These are phyloP conservation scores for Candida berthetii DNA, from an alignment of 805 yeast genomes.

Conservation along the genomic window DNA sequence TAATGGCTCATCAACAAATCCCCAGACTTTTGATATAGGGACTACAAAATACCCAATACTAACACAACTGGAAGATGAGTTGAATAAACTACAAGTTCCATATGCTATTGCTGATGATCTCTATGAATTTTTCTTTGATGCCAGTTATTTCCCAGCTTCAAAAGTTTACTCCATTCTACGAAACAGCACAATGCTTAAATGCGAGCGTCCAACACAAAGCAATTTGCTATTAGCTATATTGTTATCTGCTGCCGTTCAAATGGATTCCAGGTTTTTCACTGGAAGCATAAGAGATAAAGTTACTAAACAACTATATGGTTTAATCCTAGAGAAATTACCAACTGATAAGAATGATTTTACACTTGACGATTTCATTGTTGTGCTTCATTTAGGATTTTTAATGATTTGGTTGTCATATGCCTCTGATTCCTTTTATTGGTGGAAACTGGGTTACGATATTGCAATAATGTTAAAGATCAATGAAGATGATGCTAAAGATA, in stretches of 20 bases:
- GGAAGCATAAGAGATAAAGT: slow-evolving; percentile 15
- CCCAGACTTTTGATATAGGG: slow-evolving; percentile 2
- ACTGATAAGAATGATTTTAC: slow-evolving; percentile 2
- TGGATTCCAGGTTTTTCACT: slow-evolving; percentile 15
- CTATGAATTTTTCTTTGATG: slow-evolving; percentile 14
- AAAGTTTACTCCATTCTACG: slow-evolving; percentile 17
- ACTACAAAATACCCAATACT: slow-evolving; percentile 9
- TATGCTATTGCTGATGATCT: slow-evolving; percentile 17
- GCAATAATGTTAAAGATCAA: slow-evolving; percentile 4
- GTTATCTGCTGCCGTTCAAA: slow-evolving; percentile 13
- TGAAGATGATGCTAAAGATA: slow-evolving; percentile 1
- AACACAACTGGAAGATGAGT: slow-evolving; percentile 4
- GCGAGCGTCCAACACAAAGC: slow-evolving; percentile 11
- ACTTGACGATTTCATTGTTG: slow-evolving; percentile 16
- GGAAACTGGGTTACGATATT: slow-evolving; percentile 13
- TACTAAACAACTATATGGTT: slow-evolving; percentile 10
- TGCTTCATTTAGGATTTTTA: slow-evolving; percentile 14
- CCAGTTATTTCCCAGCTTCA: slow-evolving; percentile 10
- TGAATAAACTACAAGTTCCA: slow-evolving; percentile 11
- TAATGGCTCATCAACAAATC: no score
- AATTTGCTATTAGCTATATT: slow-evolving; percentile 12
- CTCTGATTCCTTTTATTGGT: slow-evolving; percentile 18
- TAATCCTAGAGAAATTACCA: slow-evolving; percentile 12
- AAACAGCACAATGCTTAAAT: slow-evolving; percentile 10
- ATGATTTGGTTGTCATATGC: slow-evolving; percentile 20